phyloP scores from a whole-genome alignment of 352 stramenopile genomes.

The Phytopythium boreale region DNA sequence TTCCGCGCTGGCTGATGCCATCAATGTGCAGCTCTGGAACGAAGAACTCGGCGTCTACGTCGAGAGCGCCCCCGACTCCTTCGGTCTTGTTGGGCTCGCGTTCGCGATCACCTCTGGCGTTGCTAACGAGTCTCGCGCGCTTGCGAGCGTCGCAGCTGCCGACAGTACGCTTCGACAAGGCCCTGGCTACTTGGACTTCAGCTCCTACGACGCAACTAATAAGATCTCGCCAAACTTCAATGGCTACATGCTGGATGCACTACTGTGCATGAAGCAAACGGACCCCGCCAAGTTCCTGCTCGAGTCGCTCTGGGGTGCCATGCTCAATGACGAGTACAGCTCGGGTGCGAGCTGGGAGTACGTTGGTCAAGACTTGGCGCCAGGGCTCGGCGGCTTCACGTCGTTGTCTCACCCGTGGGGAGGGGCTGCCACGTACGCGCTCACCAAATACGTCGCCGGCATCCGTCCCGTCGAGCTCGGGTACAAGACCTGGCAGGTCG shows the following conservation, averaged over 20 bases:
- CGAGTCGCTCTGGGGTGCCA: slow-evolving; percentile 26
- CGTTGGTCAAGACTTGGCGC: slow-evolving; percentile 15
- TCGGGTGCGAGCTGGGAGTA: slow-evolving; percentile 26
- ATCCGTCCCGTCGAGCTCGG: slow-evolving; percentile 20
- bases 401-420: slow-evolving; percentile 24
- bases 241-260: slow-evolving; percentile 22
- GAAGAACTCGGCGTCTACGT: slow-evolving; percentile 22
- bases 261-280: slow-evolving; percentile 15
- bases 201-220: slow-evolving; percentile 8
- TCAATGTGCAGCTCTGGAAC: slow-evolving; percentile 25
- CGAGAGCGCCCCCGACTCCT: slow-evolving; percentile 12
- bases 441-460: slow-evolving; percentile 22
- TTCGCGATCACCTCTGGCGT: slow-evolving; percentile 24
- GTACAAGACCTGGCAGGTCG: slow-evolving; percentile 21
- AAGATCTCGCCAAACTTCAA: slow-evolving; percentile 29
- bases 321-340: slow-evolving; percentile 20
- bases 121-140: slow-evolving; percentile 19
- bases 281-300: slow-evolving; percentile 21
- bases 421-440: slow-evolving; percentile 17
- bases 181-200: slow-evolving; percentile 23
- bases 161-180: slow-evolving; percentile 1
- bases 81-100: slow-evolving; percentile 18
- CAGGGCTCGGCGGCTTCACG: slow-evolving; percentile 16
- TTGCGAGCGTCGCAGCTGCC: slow-evolving; percentile 11
- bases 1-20: slow-evolving; percentile 14